phyloP scores from a whole-genome alignment of 179 eudicot species.

The Gypsophila paniculata region DNA sequence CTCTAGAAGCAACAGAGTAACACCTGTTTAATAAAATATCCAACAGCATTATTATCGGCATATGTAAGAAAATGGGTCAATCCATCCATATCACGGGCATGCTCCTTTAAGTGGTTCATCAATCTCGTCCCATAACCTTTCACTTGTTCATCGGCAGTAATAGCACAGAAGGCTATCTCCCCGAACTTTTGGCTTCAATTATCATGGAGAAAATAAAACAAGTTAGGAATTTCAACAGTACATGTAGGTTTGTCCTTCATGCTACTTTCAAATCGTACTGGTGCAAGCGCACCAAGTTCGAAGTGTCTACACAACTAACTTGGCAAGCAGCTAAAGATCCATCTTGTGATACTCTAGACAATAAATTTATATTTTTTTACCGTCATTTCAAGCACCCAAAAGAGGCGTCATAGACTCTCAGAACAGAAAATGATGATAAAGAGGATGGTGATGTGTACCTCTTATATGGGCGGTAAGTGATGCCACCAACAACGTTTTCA shows the following conservation, averaged over 20 bases:
- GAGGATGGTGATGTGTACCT: slow-evolving; percentile 42
- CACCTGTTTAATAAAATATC: slow-evolving; percentile 96
- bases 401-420: not conserved
- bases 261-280: not conserved
- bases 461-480: slow-evolving; percentile 87
- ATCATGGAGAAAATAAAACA: slow-evolving; percentile 13
- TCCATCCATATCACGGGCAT: slow-evolving; percentile 95
- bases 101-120: slow-evolving; percentile 95
- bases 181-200: slow-evolving; percentile 82
- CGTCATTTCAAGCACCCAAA: not conserved
- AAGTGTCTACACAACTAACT: not conserved
- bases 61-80: slow-evolving; percentile 93
- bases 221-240: not conserved
- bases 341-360: not conserved
- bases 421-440: slow-evolving; percentile 15
- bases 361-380: not conserved
- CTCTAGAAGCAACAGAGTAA: not conserved
- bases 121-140: slow-evolving; percentile 97
- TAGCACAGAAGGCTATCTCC: slow-evolving; percentile 98
- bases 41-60: slow-evolving; percentile 99
- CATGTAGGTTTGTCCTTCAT: not conserved
- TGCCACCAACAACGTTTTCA: slow-evolving; percentile 80
- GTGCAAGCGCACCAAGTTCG: too few relatives aligned
- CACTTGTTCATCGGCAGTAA: slow-evolving; percentile 97
- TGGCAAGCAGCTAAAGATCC: not conserved